Percentiles rank a stretch among this genome's conserved stretches.
These are phyloP conservation scores for Pholiota molesta DNA, from an alignment of 768 basidiomycete genomes.

Conservation along the genomic window DNA sequence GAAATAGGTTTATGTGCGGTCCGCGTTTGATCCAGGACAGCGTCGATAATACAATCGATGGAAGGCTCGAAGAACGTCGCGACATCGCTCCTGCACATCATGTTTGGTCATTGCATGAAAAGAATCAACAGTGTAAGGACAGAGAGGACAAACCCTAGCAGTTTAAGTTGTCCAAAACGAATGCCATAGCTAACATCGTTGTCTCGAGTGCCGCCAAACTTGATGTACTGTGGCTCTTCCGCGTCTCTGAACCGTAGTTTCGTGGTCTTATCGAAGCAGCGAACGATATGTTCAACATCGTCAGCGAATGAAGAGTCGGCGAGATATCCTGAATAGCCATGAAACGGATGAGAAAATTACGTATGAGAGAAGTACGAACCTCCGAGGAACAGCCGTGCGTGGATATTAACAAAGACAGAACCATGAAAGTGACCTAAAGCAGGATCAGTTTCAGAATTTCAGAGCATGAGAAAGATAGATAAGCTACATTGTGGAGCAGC, in stretches of 20 bases:
- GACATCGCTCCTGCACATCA: conserved; percentile 30
- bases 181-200: conserved; percentile 43
- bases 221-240: conserved; percentile 45
- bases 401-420: conserved; percentile 52
- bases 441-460: background rate
- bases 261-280: conserved; percentile 49
- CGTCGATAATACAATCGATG: conserved; percentile 19
- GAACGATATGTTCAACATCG: conserved; percentile 43
- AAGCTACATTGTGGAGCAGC: conserved; percentile 45
- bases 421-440: conserved; percentile 49
- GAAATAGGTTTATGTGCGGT: conserved; percentile 7
- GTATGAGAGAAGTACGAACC: conserved; percentile 28
- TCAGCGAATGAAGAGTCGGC: conserved; percentile 41
- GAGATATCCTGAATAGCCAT: conserved; percentile 36
- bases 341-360: background rate
- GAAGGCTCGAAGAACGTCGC: conserved; percentile 19
- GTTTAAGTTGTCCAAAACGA: conserved; percentile 48
- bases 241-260: conserved; percentile 46
- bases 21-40: conserved; percentile 10
- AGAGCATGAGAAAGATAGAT: background rate
- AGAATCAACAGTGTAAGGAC: background rate
- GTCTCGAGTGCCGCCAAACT: conserved; percentile 48
- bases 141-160: conserved; percentile 30
- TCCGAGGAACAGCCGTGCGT: conserved; percentile 41
- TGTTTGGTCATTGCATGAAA: background rate